Evolutionary conservation across 495 filamentous ascomycete species (phyloP), one percentile per base, ranked within the genome.

Genomic region (Aspergillus baeticus): DNA sequence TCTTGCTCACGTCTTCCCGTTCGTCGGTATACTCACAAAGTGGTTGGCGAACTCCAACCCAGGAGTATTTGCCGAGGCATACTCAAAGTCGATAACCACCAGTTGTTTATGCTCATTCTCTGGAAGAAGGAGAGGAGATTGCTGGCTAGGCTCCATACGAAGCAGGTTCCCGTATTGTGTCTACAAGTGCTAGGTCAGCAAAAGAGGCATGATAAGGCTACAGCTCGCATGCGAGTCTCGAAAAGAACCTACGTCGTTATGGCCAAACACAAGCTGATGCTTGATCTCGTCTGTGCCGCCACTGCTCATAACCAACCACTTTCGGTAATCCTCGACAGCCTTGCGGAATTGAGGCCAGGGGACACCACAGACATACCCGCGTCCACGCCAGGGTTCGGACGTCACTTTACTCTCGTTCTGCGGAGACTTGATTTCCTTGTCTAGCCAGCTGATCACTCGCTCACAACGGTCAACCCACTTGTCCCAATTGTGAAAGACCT

Each of bases 131-230:
- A 98, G 81, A 2, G 95, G 95, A 0, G 92, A 97, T 60, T 95
- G 83, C 39, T 87, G 86, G 46, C 82, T 81, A 5, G 95, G 92
- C 43, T 87, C 81, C 62, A 97, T 77, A n/a, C 94, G 88, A 23
- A 99, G 84, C 46, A 99, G 90, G 65, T 99, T 99, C 51, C 94
- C 94, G 66, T 98, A 98, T 86, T 99, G 94, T 21, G 94, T 96
- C 89, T 96, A 54, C 36, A 41, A 34, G 18, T 8, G 36, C 39
- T 44, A 17, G 56, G 62, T 69, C 34, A 72, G 51, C 23, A 49
- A 51, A 0, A 31, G 11, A 10, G 22, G 31, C 18, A 8, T n/a
- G 20, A 50, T 29, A 29, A 29, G 8, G 13, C 33, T 50, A 34
- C 47, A 26, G 11, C 47, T 26, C 20, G 18, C 6, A 21, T 43